Evolutionary conservation across 768 basidiomycete genomes (phyloP), one percentile per base, ranked within the genome.

Genomic region (Kondoa subrosea): DNA sequence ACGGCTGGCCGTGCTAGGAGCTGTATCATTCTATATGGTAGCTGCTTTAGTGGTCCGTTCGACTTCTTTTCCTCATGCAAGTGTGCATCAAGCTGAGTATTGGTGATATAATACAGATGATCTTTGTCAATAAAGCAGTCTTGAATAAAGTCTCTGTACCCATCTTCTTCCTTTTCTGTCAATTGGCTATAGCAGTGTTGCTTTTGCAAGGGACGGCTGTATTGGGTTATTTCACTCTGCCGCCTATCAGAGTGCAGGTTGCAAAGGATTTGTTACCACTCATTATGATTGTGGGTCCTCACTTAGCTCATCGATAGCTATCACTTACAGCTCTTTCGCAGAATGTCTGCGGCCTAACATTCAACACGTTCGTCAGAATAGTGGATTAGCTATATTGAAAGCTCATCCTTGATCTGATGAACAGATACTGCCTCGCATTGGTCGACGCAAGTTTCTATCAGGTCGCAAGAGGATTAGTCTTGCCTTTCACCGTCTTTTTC

Each of bases 401-500:
- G 67, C n/a, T 12, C 17, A 58, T 27, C 59, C 8, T 4, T 17
- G 26, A 25, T 12, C 8, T n/a, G n/a, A 32, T 21, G 40, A 8
- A 50, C 40, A 50, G 40, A 21, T 50, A 65, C 25, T 70, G 69
- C 56, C 63, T 68, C 2, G 33, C 91, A 84, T 89, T 87, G 74
- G 91, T 95, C 72, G 91, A 91, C 67, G 89, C 89, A 15, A 91
- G 90, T 0, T 91, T 93, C 78, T 91, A 93, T 77, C 69, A 67
- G 56, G 61, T 97, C 70, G 92, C 92, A 0, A 86, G 92, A 17
- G 92, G 92, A 12, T 82, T 97, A 69, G 84, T 97, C 31, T 84
- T 97, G 27, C 92, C 93, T 0, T 87, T 91, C 81, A 97, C 93
- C 21, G 90, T 95, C 73, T 79, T 80, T 74, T 86, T 89, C n/a